Evolutionary conservation across 2,329 filamentous ascomycete species (phyloP).

Genomic region (Alternaria gaisen): DNA sequence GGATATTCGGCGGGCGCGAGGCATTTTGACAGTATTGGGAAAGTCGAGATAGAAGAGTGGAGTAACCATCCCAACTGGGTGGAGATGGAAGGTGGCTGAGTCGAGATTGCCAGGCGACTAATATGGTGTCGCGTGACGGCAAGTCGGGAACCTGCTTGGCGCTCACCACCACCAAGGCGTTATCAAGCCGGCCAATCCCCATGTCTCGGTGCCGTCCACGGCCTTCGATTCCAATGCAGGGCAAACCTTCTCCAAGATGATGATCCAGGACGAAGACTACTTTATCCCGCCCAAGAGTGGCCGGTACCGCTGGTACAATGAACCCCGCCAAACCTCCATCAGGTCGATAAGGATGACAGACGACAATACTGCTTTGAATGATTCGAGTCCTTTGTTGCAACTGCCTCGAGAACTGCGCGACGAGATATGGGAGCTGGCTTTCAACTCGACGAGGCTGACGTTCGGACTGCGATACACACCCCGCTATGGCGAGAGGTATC

Average conservation of each 20-base stretch:
- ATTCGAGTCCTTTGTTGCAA: slow-evolving; percentile 15
- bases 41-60: slow-evolving; percentile 18
- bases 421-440: slow-evolving; percentile 22
- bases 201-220: slow-evolving; percentile 9
- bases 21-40: slow-evolving; percentile 21
- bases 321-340: slow-evolving; percentile 5
- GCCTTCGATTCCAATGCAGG: slow-evolving; percentile 13
- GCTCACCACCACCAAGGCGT: slow-evolving; percentile 12
- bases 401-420: slow-evolving; percentile 24
- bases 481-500: slow-evolving; percentile 21
- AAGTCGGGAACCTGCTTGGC: slow-evolving; percentile 14
- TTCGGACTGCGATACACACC: slow-evolving; percentile 24
- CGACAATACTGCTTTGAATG: slow-evolving; percentile 6
- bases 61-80: slow-evolving; percentile 17
- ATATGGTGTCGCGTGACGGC: slow-evolving; percentile 18
- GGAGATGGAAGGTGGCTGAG: slow-evolving; percentile 23
- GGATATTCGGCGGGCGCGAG: slow-evolving; percentile 14
- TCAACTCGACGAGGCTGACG: slow-evolving; percentile 26
- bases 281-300: slow-evolving; percentile 13
- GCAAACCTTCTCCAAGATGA: slow-evolving; percentile 15
- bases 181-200: slow-evolving; percentile 20
- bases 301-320: slow-evolving; percentile 19
- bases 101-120: slow-evolving; percentile 20
- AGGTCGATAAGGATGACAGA: slow-evolving; percentile 11
- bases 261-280: slow-evolving; percentile 21